Percentiles rank a stretch among this genome's conserved stretches.
phyloP scores from a whole-genome alignment of 2,329 filamentous ascomycete species.

The Cytospora paraplurivora region DNA sequence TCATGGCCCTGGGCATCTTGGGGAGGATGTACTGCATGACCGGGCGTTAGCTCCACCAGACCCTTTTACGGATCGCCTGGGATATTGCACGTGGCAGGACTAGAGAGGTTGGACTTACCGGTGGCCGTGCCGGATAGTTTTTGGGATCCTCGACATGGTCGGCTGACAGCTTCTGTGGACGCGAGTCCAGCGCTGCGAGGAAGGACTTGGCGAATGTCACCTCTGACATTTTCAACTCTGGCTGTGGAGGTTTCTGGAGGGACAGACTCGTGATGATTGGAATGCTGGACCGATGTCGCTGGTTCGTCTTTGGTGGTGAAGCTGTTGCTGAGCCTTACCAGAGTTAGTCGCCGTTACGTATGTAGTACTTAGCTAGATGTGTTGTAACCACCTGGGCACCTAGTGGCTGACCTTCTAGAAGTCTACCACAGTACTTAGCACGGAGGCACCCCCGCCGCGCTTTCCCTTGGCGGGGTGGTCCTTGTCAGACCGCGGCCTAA shows the following conservation, averaged over 20 bases:
- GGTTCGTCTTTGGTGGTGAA: not conserved
- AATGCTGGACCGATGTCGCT: not conserved
- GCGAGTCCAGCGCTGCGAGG: slow-evolving; percentile 75
- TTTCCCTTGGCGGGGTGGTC: slow-evolving; percentile 15
- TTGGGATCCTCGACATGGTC: slow-evolving; percentile 89
- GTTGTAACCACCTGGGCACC: not conserved
- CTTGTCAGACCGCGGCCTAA: slow-evolving; percentile 5
- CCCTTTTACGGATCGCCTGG: too few species aligned
- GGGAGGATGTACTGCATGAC: slow-evolving; percentile 68
- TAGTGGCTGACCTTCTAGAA: not conserved
- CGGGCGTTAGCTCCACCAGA: slow-evolving; percentile 24
- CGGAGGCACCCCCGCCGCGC: slow-evolving; percentile 9
- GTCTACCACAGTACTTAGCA: not conserved
- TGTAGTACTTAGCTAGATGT: slow-evolving; percentile 11
- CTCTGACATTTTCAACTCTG: slow-evolving; percentile 69
- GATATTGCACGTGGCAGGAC: too few species aligned
- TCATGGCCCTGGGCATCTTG: slow-evolving; percentile 58
- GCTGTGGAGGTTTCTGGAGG: not conserved
- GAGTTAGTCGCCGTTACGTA: slow-evolving; percentile 21
- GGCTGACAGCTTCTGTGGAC: slow-evolving; percentile 77
- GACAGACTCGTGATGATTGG: not conserved
- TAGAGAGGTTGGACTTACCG: slow-evolving; percentile 57
- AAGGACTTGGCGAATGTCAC: slow-evolving; percentile 82
- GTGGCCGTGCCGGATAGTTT: slow-evolving; percentile 72
- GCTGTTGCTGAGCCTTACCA: not conserved